Conservation (phyloP, 805 yeast genomes). For the Ogataea nitratoaversa region DNA sequence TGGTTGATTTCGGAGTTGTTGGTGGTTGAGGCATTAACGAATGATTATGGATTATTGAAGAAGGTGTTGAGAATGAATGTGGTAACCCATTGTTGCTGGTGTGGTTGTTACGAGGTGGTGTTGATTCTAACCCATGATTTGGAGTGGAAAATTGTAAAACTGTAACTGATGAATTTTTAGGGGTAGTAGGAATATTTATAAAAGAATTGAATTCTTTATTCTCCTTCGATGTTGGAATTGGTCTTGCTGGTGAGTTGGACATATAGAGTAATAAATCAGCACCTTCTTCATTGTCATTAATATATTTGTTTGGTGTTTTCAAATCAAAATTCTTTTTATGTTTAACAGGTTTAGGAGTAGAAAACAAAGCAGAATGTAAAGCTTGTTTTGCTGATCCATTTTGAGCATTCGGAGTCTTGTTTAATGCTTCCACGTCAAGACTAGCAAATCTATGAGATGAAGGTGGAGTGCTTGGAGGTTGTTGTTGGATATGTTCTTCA, state of each 20-base stretch:
- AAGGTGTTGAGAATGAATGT: slow-evolving; percentile 22
- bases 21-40: slow-evolving; percentile 10
- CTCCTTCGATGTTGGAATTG: slow-evolving; percentile 29
- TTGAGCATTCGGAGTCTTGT: slow-evolving; percentile 16
- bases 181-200: slow-evolving; percentile 27
- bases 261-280: slow-evolving; percentile 77
- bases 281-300: slow-evolving; percentile 49
- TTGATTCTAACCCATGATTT: slow-evolving; percentile 22
- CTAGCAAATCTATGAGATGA: slow-evolving; percentile 13
- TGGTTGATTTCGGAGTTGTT: slow-evolving; percentile 11
- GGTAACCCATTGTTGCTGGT: slow-evolving; percentile 8
- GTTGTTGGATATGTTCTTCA: slow-evolving; percentile 13
- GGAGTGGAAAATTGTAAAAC: slow-evolving; percentile 17
- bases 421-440: slow-evolving; percentile 14
- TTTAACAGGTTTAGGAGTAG: slow-evolving; percentile 29
- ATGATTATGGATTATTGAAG: slow-evolving; percentile 8
- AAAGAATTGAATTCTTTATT: slow-evolving; percentile 12
- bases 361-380: slow-evolving; percentile 22
- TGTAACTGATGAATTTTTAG: slow-evolving; percentile 19
- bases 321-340: slow-evolving; percentile 16
- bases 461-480: slow-evolving; percentile 32
- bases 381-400: slow-evolving; percentile 20
- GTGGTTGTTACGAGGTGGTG: slow-evolving; percentile 16
- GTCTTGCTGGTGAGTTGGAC: slow-evolving; percentile 68
- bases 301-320: slow-evolving; percentile 29